Base-by-base conservation (phyloP, 768 basidiomycete species). In the Rhodotorula graminis region DNA sequence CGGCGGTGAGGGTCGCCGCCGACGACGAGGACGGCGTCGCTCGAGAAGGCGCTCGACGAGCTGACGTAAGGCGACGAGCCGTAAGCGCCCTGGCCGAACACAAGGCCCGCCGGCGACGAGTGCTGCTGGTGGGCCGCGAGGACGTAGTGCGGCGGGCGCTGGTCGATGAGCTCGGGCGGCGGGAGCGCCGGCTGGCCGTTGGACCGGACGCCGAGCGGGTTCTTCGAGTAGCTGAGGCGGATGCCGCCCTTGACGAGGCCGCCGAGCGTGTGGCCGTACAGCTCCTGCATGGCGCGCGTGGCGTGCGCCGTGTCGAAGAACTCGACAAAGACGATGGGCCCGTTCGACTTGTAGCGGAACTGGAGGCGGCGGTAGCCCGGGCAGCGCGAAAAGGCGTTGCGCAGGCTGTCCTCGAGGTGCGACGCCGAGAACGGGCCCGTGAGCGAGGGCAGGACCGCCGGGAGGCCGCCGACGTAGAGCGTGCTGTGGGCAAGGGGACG, bases 291-390 rank as follows among this genome's bases (percentile, higher is more conserved):
- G n/a, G 95, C 91, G 80, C 86, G 88, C 15, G 91, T 88, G 18
- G 96, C 96, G 78, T 84, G 87, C 18, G 84, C 81, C 31, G 96
- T 92, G 79, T 94, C 93, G 69, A 96, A 92, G 76, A 98, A 99
- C 90, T 99, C 96, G 58, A 98, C 93, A 81, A 98, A 98, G 81
- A 96, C 98, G 94, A 98, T 98, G 15, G 95, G 95, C 1, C 96
- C 94, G 77, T 94, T 94, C 80, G 87, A 91, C 84, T 99, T 99
- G 79, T 95, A 93, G 65, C 94, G 85, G 84, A 93, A 98, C 79
- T 89, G 93, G 73, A 99, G 85, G 77, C 94, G 90, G 69, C 92
- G 89, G 82, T 88, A 99, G 5, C 96, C 96, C 8, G 87, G 85
- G 56, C 88, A 89, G 44, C 84, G 84, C 42, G 86, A 85, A 81